Conservation (phyloP, 306 rosid genomes). For the Medicago truncatula region MtrunA17r5.0-ANR NC_053045.1:4738001-4738500, state of each 20-base stretch:
- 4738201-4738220: slow-evolving; percentile 71
- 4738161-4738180: slow-evolving; percentile 80
- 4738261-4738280: slow-evolving; percentile 66
- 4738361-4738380: not conserved
- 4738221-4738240: slow-evolving; percentile 87
- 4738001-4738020: slow-evolving; percentile 81
- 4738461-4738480: slow-evolving; percentile 55
- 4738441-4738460: slow-evolving; percentile 34
- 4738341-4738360: not conserved
- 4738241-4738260: slow-evolving; percentile 77
- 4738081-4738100: slow-evolving; percentile 61
- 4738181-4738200: slow-evolving; percentile 86
- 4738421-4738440: slow-evolving; percentile 32
- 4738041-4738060: slow-evolving; percentile 66
- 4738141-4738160: slow-evolving; percentile 63
- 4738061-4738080: slow-evolving; percentile 65
- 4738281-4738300: slow-evolving; percentile 64
- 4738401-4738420: slow-evolving; percentile 16
- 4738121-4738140: slow-evolving; percentile 63
- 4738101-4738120: slow-evolving; percentile 68
- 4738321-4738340: not conserved
- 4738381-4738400: slow-evolving; percentile 14
- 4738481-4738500: slow-evolving; percentile 41
- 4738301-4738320: slow-evolving; percentile 55
- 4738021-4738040: slow-evolving; percentile 65